Percentiles rank a stretch among this genome's conserved stretches.
Conservation (phyloP, 2,329 filamentous ascomycete species). For the Microthyrium microscopicum region DNA sequence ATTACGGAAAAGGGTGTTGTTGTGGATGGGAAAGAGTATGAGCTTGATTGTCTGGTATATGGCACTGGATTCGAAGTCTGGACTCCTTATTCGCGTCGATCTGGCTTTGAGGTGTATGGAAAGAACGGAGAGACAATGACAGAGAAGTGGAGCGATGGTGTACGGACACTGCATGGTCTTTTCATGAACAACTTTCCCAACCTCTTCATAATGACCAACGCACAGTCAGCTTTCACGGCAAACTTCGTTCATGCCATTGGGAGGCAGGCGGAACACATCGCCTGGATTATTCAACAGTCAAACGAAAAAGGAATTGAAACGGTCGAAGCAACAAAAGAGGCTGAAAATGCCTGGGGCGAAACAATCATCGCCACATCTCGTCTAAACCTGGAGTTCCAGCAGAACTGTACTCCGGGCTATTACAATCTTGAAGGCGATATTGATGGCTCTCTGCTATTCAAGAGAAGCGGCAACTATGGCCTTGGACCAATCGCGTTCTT, state of each 20-base stretch:
- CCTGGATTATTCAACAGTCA: slow-evolving; percentile 26
- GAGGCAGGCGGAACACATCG: slow-evolving; percentile 20
- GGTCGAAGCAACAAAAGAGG: slow-evolving; percentile 26
- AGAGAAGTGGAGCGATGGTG: slow-evolving; percentile 29
- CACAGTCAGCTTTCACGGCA: slow-evolving; percentile 4
- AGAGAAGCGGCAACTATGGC: slow-evolving; percentile 15
- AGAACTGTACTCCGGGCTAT: slow-evolving; percentile 39
- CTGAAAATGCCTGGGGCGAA: slow-evolving; percentile 13
- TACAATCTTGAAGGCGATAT: slow-evolving; percentile 31
- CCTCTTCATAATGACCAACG: slow-evolving; percentile 1
- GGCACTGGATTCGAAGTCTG: slow-evolving; percentile 23
- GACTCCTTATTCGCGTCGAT: slow-evolving; percentile 14
- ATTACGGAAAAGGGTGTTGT: slow-evolving; percentile 29
- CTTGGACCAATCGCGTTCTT: slow-evolving; percentile 17
- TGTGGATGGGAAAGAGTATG: slow-evolving; percentile 27
- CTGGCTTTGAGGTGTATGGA: slow-evolving; percentile 26
- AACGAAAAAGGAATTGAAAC: slow-evolving; percentile 15
- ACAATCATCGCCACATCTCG: slow-evolving; percentile 24
- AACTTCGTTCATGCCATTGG: slow-evolving; percentile 4
- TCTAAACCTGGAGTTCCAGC: slow-evolving; percentile 14
- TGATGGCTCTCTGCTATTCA: no score
- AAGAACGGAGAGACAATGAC: slow-evolving; percentile 27
- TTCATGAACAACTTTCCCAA: slow-evolving; percentile 1
- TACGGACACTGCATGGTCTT: slow-evolving; percentile 35
- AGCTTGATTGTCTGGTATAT: slow-evolving; percentile 25